Percentiles rank a stretch among this genome's conserved stretches.
phyloP scores from a whole-genome alignment of 139 green algal species.

The Pseudopediastrum boryanum region DNA sequence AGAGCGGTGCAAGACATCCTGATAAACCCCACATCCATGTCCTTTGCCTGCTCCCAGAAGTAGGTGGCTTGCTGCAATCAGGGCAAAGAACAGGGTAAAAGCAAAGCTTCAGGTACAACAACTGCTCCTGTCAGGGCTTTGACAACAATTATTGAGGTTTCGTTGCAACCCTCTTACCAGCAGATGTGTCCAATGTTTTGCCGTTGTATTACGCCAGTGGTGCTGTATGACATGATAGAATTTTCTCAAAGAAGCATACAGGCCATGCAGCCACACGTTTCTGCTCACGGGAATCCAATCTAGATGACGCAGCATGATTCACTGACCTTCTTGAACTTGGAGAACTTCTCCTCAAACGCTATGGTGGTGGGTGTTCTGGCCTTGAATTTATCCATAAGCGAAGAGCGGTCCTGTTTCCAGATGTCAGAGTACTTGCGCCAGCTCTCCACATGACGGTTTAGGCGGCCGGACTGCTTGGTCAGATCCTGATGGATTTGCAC shows the following conservation, averaged over 20 bases:
- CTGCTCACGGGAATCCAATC: too few relatives aligned
- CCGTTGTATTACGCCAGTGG: too few relatives aligned
- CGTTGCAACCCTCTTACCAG: too few relatives aligned
- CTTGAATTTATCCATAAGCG: constrained; percentile 86
- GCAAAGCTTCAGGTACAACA: too few relatives aligned
- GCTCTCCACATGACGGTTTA: constrained; percentile 74
- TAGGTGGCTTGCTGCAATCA: constrained; percentile 28
- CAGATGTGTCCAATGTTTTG: too few relatives aligned
- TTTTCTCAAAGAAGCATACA: too few relatives aligned
- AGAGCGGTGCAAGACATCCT: constrained; percentile 67
- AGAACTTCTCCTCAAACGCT: constrained; percentile 81
- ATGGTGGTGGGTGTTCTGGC: constrained; percentile 53
- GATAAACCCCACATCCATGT: constrained; percentile 77
- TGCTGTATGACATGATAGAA: too few relatives aligned
- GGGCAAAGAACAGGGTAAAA: too few relatives aligned
- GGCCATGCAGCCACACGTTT: too few relatives aligned
- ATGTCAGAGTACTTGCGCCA: constrained; percentile 76
- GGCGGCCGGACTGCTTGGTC: constrained; percentile 57
- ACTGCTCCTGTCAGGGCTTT: too few relatives aligned
- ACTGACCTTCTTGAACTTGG: constrained; percentile 74
- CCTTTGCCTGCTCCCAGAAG: constrained; percentile 48
- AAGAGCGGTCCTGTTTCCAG: constrained; percentile 85
- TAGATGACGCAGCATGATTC: too few relatives aligned
- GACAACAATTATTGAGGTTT: too few relatives aligned
- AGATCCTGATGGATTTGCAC: constrained; percentile 75